These are phyloP conservation scores for Cicer arietinum DNA, from an alignment of 306 rosid species.

Conservation along the genomic window DNA sequence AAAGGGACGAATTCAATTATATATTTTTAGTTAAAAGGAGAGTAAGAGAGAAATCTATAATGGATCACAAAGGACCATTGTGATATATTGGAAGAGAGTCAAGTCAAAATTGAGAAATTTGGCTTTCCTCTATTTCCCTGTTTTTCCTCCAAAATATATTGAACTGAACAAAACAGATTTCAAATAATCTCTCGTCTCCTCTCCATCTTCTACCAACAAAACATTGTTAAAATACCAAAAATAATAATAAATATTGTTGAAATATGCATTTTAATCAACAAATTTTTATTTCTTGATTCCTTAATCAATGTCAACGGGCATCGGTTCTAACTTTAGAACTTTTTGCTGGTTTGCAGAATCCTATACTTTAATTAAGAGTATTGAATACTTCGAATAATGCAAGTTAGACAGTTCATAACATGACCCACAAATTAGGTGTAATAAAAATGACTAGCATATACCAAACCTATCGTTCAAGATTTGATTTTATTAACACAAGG, in stretches of 20 bases:
- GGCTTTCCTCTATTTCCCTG: not conserved
- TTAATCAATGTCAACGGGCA: not conserved
- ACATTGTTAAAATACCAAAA: not conserved
- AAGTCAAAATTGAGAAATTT: not conserved
- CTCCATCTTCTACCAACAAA: not conserved
- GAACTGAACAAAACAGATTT: not conserved
- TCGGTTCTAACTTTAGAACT: constrained; percentile 1
- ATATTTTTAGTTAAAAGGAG: not conserved
- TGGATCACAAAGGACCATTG: not conserved
- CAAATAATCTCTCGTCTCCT: not conserved
- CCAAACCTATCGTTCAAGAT: constrained; percentile 31
- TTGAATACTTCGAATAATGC: constrained; percentile 8
- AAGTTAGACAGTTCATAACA: not conserved
- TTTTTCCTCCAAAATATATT: not conserved
- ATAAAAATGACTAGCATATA: constrained; percentile 28
- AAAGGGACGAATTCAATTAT: not conserved
- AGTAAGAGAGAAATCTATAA: not conserved
- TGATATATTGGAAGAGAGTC: not conserved
- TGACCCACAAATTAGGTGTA: constrained; percentile 20
- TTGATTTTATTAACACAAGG: not conserved
- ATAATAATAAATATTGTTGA: not conserved
- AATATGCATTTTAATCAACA: not conserved
- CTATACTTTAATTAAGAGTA: not conserved
- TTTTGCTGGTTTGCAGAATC: not conserved
- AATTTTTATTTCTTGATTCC: not conserved